These are phyloP conservation scores for Asterophora lycoperdoides DNA, from an alignment of 768 basidiomycete species.

Conservation along the genomic window DNA sequence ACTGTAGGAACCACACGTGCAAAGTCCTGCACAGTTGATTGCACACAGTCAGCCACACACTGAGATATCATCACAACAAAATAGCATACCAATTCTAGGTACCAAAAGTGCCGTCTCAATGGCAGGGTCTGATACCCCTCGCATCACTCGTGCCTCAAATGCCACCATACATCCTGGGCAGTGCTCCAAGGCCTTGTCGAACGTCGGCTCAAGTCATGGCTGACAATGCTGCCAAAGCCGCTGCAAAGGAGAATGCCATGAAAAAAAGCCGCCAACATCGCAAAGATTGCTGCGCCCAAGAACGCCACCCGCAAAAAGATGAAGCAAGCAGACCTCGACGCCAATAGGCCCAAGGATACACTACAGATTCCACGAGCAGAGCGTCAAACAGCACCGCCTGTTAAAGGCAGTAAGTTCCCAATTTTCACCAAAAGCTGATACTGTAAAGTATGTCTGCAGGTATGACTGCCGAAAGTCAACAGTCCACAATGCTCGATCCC, in stretches of 20 bases:
- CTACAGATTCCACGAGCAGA: not conserved
- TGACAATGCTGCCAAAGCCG: not conserved
- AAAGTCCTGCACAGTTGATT: not conserved
- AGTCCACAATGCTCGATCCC: not conserved
- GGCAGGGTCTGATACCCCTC: not conserved
- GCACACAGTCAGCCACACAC: not conserved
- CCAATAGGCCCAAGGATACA: not conserved
- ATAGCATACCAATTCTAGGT: not conserved
- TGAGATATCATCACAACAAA: not conserved
- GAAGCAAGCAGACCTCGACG: not conserved
- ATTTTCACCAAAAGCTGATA: not conserved
- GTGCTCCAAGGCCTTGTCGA: not conserved
- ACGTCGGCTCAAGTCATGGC: not conserved
- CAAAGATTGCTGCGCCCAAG: not conserved
- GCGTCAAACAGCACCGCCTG: not conserved
- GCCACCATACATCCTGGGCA: not conserved
- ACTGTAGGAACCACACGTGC: too few species aligned
- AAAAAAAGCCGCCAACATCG: not conserved
- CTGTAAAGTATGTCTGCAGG: not conserved
- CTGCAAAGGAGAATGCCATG: not conserved
- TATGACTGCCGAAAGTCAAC: not conserved
- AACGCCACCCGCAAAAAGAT: not conserved
- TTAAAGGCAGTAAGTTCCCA: not conserved
- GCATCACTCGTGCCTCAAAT: not conserved
- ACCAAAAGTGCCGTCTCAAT: not conserved